Evolutionary conservation across 129 eudicot species (phyloP).

Genomic region (Chrysanthemum lavandulifolium): DNA sequence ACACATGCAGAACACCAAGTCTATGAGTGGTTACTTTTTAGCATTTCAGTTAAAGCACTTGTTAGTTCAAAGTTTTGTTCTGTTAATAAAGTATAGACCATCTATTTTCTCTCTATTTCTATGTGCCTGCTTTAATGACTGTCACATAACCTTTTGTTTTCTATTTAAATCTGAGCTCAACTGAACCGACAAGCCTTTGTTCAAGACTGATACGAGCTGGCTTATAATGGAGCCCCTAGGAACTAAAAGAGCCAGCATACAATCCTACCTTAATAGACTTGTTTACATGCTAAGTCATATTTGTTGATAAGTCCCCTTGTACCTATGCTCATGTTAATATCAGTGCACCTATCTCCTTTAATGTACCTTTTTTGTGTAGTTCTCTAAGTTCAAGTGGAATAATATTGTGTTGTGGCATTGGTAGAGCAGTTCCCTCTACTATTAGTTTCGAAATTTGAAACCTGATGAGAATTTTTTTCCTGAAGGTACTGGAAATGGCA

Average conservation of each 20-base stretch:
- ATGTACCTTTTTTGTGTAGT: slow-evolving; percentile 1
- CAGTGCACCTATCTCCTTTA: not conserved
- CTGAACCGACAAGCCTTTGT: not conserved
- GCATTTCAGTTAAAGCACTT: not conserved
- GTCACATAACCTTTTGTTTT: not conserved
- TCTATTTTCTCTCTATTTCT: not conserved
- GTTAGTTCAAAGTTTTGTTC: not conserved
- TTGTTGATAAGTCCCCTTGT: not conserved
- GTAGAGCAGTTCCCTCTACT: not conserved
- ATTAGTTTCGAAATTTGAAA: not conserved
- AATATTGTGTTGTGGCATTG: not conserved
- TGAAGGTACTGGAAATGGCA: slow-evolving; percentile 94
- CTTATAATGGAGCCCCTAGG: not conserved
- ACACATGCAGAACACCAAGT: not conserved
- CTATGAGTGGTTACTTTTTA: not conserved
- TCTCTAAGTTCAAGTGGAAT: not conserved
- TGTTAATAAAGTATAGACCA: not conserved
- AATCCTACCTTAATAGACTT: not conserved
- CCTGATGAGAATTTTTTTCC: slow-evolving; percentile 6
- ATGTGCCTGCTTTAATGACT: not conserved
- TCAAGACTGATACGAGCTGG: not conserved
- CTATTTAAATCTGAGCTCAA: not conserved
- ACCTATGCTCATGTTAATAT: slow-evolving; percentile 4
- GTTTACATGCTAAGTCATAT: not conserved
- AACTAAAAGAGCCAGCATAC: not conserved